phyloP scores from a whole-genome alignment of 2,329 filamentous ascomycete species.

The Xylariomycetidae sp. region DNA sequence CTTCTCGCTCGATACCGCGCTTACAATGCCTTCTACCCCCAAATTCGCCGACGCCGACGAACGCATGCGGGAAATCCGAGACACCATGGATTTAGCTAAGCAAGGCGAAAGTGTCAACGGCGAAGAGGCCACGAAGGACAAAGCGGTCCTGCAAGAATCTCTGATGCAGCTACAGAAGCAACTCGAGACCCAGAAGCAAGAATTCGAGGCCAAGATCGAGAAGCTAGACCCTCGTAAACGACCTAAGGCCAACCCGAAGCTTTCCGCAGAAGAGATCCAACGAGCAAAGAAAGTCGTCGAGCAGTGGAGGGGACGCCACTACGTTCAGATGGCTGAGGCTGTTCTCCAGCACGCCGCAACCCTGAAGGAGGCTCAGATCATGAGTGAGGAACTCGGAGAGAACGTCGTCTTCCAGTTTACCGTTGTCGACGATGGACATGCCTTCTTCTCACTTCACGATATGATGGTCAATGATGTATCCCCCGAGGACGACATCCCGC shows the following conservation, averaged over 20 bases:
- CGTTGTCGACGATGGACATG: constrained; percentile 82
- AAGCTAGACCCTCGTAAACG: constrained; percentile 62
- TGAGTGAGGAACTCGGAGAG: constrained; percentile 95
- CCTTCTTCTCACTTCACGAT: constrained; percentile 89
- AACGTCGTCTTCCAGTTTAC: constrained; percentile 92
- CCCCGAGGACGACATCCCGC: constrained; percentile 73
- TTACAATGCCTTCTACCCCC: constrained; percentile 93
- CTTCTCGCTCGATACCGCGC: constrained; percentile 86
- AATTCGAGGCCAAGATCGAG: constrained; percentile 79
- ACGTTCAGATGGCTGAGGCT: constrained; percentile 88
- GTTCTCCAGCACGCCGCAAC: constrained; percentile 82
- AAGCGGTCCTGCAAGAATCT: constrained; percentile 76
- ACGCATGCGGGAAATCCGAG: constrained; percentile 64
- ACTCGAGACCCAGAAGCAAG: constrained; percentile 73
- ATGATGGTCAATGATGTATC: constrained; percentile 89
- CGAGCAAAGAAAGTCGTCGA: constrained; percentile 60
- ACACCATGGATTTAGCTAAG: constrained; percentile 79
- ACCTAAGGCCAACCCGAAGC: constrained; percentile 53
- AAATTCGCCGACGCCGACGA: constrained; percentile 72
- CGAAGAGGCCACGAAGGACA: constrained; percentile 78
- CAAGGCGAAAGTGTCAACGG: constrained; percentile 79
- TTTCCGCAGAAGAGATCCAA: constrained; percentile 67
- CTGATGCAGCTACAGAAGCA: constrained; percentile 72
- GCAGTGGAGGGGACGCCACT: constrained; percentile 79
- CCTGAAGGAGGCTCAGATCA: constrained; percentile 92